A percentile compares a stretch with the other conserved stretches of the same genome.
Conservation (phyloP, 1,284 basidiomycete species). For the Ceratobasidium sp. region DNA sequence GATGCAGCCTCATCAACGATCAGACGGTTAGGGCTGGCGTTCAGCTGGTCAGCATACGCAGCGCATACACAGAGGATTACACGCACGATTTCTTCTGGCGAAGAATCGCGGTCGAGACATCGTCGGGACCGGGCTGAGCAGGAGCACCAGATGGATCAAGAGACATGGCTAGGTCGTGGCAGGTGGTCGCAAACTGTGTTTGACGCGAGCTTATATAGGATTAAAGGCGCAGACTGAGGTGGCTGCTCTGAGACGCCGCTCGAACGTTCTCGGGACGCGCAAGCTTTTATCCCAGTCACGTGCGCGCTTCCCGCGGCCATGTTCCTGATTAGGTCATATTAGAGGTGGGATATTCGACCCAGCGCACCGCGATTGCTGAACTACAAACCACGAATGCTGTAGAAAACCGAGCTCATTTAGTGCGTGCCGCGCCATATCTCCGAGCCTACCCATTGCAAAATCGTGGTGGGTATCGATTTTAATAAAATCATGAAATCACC, state of each 20-base stretch:
- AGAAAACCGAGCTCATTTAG: no score
- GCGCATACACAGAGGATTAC: slow-evolving; percentile 46
- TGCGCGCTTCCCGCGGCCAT: slow-evolving; percentile 7
- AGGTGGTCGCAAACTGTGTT: background rate
- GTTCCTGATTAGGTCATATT: slow-evolving; percentile 5
- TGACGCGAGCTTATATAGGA: slow-evolving; percentile 17
- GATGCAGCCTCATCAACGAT: slow-evolving; percentile 92
- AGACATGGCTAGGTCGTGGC: slow-evolving; percentile 30
- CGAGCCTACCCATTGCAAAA: no score
- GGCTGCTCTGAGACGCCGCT: slow-evolving; percentile 37
- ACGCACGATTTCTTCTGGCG: slow-evolving; percentile 96
- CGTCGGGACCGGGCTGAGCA: slow-evolving; percentile 80
- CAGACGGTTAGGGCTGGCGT: slow-evolving; percentile 87
- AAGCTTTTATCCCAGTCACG: slow-evolving; percentile 39
- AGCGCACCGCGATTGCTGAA: background rate
- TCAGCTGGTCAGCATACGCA: slow-evolving; percentile 31
- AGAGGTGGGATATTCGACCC: background rate
- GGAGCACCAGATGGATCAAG: slow-evolving; percentile 82
- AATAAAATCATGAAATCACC: no score
- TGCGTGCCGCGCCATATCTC: no score
- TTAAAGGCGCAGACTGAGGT: slow-evolving; percentile 1
- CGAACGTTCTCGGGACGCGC: slow-evolving; percentile 42
- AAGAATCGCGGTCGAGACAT: slow-evolving; percentile 93
- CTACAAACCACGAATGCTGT: no score
- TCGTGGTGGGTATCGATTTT: no score